These are phyloP conservation scores for Anthracocystis panici-leucophaei DNA, from an alignment of 1,284 basidiomycete genomes.

Conservation along the genomic window DNA sequence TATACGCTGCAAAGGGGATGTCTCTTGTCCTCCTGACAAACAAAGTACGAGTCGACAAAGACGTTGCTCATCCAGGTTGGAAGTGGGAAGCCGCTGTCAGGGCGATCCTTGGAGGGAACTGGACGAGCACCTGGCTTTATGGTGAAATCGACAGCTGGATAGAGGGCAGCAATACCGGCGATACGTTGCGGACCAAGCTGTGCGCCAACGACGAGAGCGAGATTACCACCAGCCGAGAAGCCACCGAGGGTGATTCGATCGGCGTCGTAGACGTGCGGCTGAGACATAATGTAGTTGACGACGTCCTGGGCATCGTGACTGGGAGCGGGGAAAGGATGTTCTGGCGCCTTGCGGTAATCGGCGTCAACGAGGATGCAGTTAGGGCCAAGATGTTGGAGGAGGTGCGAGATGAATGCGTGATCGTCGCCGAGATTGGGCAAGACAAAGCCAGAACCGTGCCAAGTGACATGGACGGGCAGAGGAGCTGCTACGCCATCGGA, in stretches of 20 bases:
- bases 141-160: constrained; percentile 54
- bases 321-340: constrained; percentile 60
- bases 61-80: constrained; percentile 44
- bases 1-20: constrained; percentile 52
- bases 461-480: constrained; percentile 42
- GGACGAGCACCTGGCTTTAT: constrained; percentile 26
- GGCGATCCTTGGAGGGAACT: constrained; percentile 19
- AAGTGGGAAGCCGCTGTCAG: constrained; percentile 47
- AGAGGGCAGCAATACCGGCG: constrained; percentile 44
- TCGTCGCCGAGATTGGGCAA: constrained; percentile 51
- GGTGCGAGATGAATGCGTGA: constrained; percentile 17
- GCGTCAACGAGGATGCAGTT: constrained; percentile 52
- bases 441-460: constrained; percentile 49
- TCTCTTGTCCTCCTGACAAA: constrained; percentile 24
- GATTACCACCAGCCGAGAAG: constrained; percentile 62
- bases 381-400: constrained; percentile 28
- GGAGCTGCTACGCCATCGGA: constrained; percentile 21
- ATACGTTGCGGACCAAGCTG: constrained; percentile 49
- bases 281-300: constrained; percentile 39
- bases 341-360: constrained; percentile 66
- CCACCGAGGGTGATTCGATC: constrained; percentile 56
- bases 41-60: constrained; percentile 57
- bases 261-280: constrained; percentile 42
- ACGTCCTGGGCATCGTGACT: constrained; percentile 53
- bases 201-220: constrained; percentile 50